Conservation (phyloP, 2,329 filamentous ascomycete species). For the Colletotrichum scovillei region DNA sequence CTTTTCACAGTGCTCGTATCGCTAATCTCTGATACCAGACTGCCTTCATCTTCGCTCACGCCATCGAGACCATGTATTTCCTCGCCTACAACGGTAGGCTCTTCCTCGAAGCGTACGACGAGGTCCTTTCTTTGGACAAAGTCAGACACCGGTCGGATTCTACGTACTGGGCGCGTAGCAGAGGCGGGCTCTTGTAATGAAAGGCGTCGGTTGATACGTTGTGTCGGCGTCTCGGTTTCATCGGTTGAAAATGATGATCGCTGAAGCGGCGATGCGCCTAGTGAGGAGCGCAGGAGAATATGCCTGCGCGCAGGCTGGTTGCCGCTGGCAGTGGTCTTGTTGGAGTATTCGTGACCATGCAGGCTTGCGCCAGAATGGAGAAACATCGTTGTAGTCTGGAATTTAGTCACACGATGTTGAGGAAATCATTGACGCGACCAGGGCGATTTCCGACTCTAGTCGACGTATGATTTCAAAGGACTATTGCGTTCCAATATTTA, state of each 20-base stretch:
- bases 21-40: slow-evolving; percentile 58
- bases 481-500: background rate
- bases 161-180: slow-evolving; percentile 34
- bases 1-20: slow-evolving; percentile 54
- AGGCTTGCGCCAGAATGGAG: slow-evolving; percentile 69
- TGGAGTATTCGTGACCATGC: slow-evolving; percentile 70
- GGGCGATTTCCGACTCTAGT: background rate
- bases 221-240: slow-evolving; percentile 7
- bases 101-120: slow-evolving; percentile 59
- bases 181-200: slow-evolving; percentile 23
- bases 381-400: slow-evolving; percentile 58
- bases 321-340: slow-evolving; percentile 43
- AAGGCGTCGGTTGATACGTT: slow-evolving; percentile 18
- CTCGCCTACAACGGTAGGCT: slow-evolving; percentile 44
- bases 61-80: slow-evolving; percentile 36
- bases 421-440: slow-evolving; percentile 10
- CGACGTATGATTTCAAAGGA: background rate
- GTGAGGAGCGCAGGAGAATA: slow-evolving; percentile 55
- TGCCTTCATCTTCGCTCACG: slow-evolving; percentile 62
- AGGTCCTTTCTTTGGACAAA: slow-evolving; percentile 52
- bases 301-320: slow-evolving; percentile 48
- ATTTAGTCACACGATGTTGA: background rate
- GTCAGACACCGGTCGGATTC: slow-evolving; percentile 51
- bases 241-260: slow-evolving; percentile 22
- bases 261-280: slow-evolving; percentile 40